Percentiles rank a stretch among this genome's conserved stretches.
These are phyloP conservation scores for Crataegus laevigata DNA, from an alignment of 306 rosid species.

Conservation along the genomic window DNA sequence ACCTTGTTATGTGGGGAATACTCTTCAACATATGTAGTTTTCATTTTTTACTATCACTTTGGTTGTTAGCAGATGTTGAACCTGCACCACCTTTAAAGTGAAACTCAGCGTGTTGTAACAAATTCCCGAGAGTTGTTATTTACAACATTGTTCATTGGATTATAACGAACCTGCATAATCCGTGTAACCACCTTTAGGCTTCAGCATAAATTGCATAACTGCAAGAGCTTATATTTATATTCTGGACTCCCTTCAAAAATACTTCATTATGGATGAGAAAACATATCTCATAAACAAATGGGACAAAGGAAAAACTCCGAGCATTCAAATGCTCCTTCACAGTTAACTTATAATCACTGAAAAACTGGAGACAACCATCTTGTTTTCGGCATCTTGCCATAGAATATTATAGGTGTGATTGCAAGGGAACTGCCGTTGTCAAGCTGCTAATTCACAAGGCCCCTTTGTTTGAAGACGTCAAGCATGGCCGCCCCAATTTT, in stretches of 20 bases:
- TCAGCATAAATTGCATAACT: neutral
- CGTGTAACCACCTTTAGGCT: neutral
- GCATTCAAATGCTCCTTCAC: slow-evolving; percentile 3
- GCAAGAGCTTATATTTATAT: neutral
- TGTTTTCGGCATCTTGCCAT: slow-evolving; percentile 6
- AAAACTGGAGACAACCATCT: neutral
- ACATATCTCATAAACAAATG: neutral
- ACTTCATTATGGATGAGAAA: neutral
- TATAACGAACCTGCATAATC: too few species aligned
- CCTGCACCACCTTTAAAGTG: slow-evolving; percentile 86
- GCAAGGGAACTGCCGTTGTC: neutral
- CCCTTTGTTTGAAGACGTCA: slow-evolving; percentile 86
- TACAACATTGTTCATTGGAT: neutral
- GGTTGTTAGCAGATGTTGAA: slow-evolving; percentile 39
- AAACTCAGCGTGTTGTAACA: slow-evolving; percentile 30
- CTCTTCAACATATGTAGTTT: slow-evolving; percentile 24
- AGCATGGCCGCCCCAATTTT: slow-evolving; percentile 83
- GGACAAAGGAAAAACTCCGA: neutral
- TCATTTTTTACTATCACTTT: slow-evolving; percentile 30
- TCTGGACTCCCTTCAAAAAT: neutral
- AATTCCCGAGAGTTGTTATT: neutral
- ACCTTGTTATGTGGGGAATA: slow-evolving; percentile 34
- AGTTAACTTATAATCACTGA: neutral
- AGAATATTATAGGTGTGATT: neutral
- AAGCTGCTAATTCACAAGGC: slow-evolving; percentile 50